These are phyloP conservation scores for Acanthamoeba triangularis DNA, from an alignment of 208 protist species.

Conservation along the genomic window DNA sequence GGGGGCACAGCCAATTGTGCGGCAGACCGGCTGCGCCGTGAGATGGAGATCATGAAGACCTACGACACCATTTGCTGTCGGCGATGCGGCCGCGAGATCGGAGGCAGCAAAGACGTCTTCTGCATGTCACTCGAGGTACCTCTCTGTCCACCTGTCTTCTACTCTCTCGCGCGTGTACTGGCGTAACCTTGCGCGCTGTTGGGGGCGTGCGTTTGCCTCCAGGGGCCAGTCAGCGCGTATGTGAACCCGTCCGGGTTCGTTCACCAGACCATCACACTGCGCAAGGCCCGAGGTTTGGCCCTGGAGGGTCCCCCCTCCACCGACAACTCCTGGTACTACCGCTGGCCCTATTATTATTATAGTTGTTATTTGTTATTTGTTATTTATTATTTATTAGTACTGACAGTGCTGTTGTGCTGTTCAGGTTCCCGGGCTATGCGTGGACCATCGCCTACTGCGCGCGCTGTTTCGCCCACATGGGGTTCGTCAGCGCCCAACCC, in stretches of 20 bases:
- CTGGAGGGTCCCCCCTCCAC: slow-evolving; percentile 21
- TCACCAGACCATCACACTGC: slow-evolving; percentile 67
- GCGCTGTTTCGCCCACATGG: slow-evolving; percentile 32
- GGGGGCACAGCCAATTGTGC: slow-evolving; percentile 62
- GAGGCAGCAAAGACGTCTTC: slow-evolving; percentile 35
- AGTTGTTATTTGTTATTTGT: no score
- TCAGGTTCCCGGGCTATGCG: slow-evolving; percentile 70
- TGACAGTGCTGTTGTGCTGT: neutral
- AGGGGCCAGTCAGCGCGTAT: slow-evolving; percentile 54
- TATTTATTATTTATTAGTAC: no score
- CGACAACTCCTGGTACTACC: slow-evolving; percentile 41
- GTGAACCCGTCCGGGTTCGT: slow-evolving; percentile 56
- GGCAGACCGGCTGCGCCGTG: slow-evolving; percentile 35
- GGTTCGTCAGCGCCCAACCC: neutral
- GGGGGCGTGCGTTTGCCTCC: neutral
- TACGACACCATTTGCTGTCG: slow-evolving; percentile 46
- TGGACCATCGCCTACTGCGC: slow-evolving; percentile 70
- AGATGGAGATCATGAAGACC: slow-evolving; percentile 64
- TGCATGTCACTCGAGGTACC: slow-evolving; percentile 73
- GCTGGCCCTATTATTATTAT: neutral
- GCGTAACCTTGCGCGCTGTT: no score
- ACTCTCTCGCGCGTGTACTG: neutral
- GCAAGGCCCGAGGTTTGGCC: neutral
- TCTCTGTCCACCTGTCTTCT: neutral
- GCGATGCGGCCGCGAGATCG: neutral